Base-by-base conservation (phyloP, 2,329 filamentous ascomycete species). In the Dactylonectria macrodidyma region DNA sequence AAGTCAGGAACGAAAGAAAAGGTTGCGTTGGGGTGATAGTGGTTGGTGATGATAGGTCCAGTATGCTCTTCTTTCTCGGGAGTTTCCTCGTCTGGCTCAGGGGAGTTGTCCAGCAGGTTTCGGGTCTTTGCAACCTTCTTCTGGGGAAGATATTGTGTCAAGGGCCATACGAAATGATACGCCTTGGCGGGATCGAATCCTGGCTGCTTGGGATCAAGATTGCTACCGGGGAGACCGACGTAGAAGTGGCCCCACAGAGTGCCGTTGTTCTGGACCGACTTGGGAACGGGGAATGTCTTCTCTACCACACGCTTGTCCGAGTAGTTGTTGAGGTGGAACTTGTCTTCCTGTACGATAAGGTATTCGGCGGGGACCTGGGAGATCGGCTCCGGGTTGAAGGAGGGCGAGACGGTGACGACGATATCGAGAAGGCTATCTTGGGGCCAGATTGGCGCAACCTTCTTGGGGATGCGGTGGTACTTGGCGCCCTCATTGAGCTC, bases 211-310 rank as follows among this genome's bases (percentile, higher is more conserved):
- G 95, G 95, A 76, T 98, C 95, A 36, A 97, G 84, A 63, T 89
- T 86, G 66, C 89, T 89, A 60, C 95, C 95, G 10, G 90, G 84
- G 71, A 97, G 89, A 11, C 90, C 94, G 68, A 98, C 85, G 76
- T 95, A 97, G 81, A 98, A 97, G 81, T 99, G 96, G 2, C 93
- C 95, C 91, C 94, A 98, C 10, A 99, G 88, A 1, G 95, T 98
- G 38, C 94, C 95, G 79, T 98, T 98, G 73, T 95, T 88, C 85
- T 98, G 95, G 0, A 97, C 95, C 48, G 89, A 86, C 69, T 86
- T 85, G 3, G 96, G 95, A 4, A 98, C 90, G 3, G 86, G 83
- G 78, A 99, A 94, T 44, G 86, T 91, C 7, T 93, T 93, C 73
- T 95, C 91, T 65, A 95, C 87, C 62, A 92, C 87, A 65, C 96